Conservation (phyloP, 2,329 filamentous ascomycete species). For the Aspergillus fumigatiaffinis region DNA sequence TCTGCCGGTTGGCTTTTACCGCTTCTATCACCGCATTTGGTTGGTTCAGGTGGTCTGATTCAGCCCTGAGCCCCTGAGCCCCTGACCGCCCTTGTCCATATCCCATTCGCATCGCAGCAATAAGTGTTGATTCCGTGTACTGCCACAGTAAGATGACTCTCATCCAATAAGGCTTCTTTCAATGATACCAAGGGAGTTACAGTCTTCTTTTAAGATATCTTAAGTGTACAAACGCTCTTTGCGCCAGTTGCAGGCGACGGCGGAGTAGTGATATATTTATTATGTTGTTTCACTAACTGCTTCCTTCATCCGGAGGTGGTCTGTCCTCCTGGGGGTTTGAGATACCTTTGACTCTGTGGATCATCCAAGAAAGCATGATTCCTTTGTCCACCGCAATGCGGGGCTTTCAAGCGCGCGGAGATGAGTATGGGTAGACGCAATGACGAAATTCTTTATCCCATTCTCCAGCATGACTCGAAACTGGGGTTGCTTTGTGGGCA, state of each 20-base stretch:
- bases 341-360: background rate
- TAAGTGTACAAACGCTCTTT: background rate
- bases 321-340: background rate
- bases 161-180: background rate
- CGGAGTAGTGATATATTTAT: background rate
- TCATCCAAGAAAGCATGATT: background rate
- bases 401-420: background rate
- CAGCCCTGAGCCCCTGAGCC: background rate
- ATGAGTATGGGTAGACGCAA: background rate
- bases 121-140: background rate
- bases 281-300: background rate
- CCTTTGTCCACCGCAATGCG: background rate
- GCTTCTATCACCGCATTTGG: background rate
- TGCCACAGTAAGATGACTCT: background rate
- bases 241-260: background rate
- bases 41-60: background rate
- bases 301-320: background rate
- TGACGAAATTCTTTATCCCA: background rate
- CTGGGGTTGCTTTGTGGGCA: background rate
- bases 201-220: background rate
- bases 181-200: background rate
- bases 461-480: background rate
- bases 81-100: background rate
- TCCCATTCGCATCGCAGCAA: background rate
- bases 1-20: background rate